phyloP scores from a whole-genome alignment of 2,329 filamentous ascomycete species.

The Sarocladium strictum region DNA sequence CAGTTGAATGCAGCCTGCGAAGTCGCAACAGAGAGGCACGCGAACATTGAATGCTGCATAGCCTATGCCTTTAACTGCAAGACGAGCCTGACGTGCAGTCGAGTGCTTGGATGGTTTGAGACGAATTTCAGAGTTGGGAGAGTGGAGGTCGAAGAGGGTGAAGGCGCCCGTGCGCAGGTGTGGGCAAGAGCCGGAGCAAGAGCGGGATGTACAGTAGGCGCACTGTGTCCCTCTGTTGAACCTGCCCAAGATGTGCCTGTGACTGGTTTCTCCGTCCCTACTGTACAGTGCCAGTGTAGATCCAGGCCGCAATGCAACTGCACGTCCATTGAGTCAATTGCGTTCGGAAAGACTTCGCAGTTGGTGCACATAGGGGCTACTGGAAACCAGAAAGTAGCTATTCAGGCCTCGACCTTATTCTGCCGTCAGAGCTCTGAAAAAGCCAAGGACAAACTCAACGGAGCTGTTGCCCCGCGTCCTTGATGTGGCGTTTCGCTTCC shows the following conservation, averaged over 20 bases:
- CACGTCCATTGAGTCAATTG: too few relatives aligned
- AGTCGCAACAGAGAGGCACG: too few relatives aligned
- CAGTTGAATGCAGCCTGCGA: too few relatives aligned
- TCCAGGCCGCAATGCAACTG: not conserved
- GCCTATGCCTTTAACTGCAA: too few relatives aligned
- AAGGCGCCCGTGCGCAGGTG: too few relatives aligned
- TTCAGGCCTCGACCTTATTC: too few relatives aligned
- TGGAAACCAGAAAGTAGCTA: not conserved
- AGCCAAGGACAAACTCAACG: not conserved
- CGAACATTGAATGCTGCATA: too few relatives aligned
- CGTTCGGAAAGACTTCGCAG: too few relatives aligned
- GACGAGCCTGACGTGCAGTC: not conserved
- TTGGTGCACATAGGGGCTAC: too few relatives aligned
- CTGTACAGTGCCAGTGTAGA: not conserved
- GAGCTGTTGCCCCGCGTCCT: not conserved
- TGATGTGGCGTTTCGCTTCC: not conserved
- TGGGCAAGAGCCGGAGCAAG: too few relatives aligned
- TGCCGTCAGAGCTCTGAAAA: too few relatives aligned
- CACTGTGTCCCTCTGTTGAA: not conserved
- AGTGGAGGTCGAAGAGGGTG: not conserved
- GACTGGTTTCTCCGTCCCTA: not conserved
- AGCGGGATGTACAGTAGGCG: not conserved
- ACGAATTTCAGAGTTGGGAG: not conserved
- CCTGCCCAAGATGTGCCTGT: not conserved
- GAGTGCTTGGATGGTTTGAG: not conserved